Conservation (phyloP, 768 basidiomycete genomes). For the Dacryopinax primogenitus region DNA sequence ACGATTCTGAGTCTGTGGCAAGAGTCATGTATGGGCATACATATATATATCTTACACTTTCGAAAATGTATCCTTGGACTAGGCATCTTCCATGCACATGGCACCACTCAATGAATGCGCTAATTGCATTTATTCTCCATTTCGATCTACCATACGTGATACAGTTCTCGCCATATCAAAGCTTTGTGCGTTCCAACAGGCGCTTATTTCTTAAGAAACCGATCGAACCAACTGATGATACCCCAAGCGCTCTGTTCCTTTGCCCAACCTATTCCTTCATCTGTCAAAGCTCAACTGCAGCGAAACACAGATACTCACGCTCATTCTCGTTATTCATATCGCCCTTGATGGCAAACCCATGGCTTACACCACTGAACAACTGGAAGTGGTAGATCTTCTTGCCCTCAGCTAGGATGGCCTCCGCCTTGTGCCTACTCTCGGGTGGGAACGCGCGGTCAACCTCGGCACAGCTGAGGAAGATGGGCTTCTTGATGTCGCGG, state of each 20-base stretch:
- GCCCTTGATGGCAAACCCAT: conserved; percentile 2
- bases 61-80: background rate
- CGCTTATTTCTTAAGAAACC: conserved; percentile 3
- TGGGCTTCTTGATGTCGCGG: conserved; percentile 18
- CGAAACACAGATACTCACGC: background rate
- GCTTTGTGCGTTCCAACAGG: background rate
- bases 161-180: background rate
- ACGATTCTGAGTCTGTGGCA: background rate
- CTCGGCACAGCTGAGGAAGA: conserved; percentile 18
- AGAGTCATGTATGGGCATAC: background rate
- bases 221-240: conserved; percentile 1
- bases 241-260: conserved; percentile 5
- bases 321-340: conserved; percentile 3
- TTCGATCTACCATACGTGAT: background rate
- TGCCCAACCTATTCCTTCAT: background rate
- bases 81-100: background rate
- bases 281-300: background rate
- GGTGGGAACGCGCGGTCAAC: conserved; percentile 3
- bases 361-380: background rate
- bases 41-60: background rate
- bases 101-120: conserved; percentile 4
- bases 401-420: background rate
- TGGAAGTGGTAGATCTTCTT: conserved; percentile 6
- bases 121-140: background rate
- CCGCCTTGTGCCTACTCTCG: conserved; percentile 2